Evolutionary conservation across 2,329 filamentous ascomycete genomes (phyloP), one percentile per base, ranked within the genome.

Genomic region (Neonectria magnoliae): DNA sequence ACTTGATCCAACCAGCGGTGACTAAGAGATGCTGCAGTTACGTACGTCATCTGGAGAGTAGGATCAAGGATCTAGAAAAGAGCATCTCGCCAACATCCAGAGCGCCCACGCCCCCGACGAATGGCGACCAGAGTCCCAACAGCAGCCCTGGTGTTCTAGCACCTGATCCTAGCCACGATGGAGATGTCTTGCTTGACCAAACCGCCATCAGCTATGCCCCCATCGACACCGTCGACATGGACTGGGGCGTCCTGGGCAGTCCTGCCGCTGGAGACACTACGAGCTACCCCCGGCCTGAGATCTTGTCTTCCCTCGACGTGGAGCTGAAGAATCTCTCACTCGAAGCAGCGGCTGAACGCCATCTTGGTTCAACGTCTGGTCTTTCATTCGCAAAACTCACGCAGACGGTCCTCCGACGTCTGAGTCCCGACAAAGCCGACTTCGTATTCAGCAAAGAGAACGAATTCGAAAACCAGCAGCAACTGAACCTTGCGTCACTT

Each of bases 351-450:
- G 81, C 81, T 10, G 82, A 84, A 41, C 75, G 80, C 4, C 79
- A 83, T 62, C 67, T 84, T 5, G 81, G 82, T 2, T 81, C 81
- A 0, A 77, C 81, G 0, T 83, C 82, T 0, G 82, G 82, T 0
- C 60, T 83, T 2, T 81, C 81, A 0, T 83, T 84, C 64, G 82
- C 82, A 6, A 79, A 78, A 38, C 73, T 83, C 13, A 82, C 80
- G 1, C 80, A 83, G 54, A 76, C 75, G 2, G 76, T 83, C 2
- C 75, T 83, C 2, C 76, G 78, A 6, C 78, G 81, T 27, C 71
- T 83, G 6, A 78, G 76, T 3, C 80, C 81, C 5, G 81, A 83
- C 70, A 77, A 78, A 60, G 77, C 78, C 5, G 80, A 80, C 29
- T 83, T 83, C 61, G 76, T 81, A 1, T 82, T 82, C 55, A 71